Evolutionary conservation across 441 rosid genomes (phyloP), one percentile per base, ranked within the genome.

Genomic region (Croton laevigatus): DNA sequence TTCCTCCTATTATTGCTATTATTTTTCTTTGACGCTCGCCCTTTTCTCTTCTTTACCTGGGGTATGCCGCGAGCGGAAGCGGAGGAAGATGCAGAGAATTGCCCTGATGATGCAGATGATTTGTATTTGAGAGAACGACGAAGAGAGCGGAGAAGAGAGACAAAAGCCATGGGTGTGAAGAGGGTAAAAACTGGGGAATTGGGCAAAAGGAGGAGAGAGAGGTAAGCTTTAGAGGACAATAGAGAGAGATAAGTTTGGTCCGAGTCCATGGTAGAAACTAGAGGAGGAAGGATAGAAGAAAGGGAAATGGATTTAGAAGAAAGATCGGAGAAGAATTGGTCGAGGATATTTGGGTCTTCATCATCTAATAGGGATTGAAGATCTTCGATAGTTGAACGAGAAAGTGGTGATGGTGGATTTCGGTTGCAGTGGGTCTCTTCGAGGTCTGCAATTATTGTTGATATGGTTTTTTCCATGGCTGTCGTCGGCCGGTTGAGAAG

Each of bases 161-260:
- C 85, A 67, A 91, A 91, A 17, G 88, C 78, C 57, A 94, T 69
- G 1, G 98, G 98, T 46, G 89, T 86, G 73, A 91, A 91, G 76
- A 90, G 88, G 17, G 94, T 83, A 82, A 89, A 82, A 63, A 88
- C 94, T 19, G 96, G 93, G 59, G 97, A 87, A 57, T 80, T 81
- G 5, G 95, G 85, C 1, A 84, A 80, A 14, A 90, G 88, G 49
- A 94, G 86, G 63, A 91, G 81, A 53, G 84, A 79, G 7, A 91
- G 85, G 73, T 90, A 91, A 6, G 81, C 74, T 64, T 81, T 80
- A 66, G 97, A 88, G 44, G 94, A 87, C 17, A 76, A 48, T n/a
- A 94, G 88, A 7, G 89, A 86, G 22, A 83, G 54, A 52, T 73
- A 57, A 4, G 75, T 52, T 51, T 84, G 72, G 11, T 71, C 81